A percentile compares a stretch with the other conserved stretches of the same genome.
Evolutionary conservation across 106 monocot genomes (phyloP).

Genomic region (Gastrodia elata): DNA sequence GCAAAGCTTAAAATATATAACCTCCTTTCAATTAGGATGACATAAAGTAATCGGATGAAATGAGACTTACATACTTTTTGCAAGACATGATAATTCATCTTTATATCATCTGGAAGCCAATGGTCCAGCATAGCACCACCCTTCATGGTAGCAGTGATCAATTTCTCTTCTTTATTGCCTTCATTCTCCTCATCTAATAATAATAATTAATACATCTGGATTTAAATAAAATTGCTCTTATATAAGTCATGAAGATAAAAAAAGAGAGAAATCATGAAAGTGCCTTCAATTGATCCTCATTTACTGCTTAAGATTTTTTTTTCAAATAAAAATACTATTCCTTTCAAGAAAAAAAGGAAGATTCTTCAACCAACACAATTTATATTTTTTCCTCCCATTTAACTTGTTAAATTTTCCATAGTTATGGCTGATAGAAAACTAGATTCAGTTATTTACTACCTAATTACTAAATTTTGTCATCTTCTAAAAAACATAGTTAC

Average conservation of each 20-base stretch:
- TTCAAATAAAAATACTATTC: background rate
- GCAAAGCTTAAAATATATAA: background rate
- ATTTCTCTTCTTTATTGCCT: conserved; percentile 41
- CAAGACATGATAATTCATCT: conserved; percentile 72
- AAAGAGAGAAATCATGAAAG: background rate
- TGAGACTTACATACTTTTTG: conserved; percentile 28
- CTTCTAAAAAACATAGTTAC: too few relatives aligned
- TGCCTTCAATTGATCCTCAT: background rate
- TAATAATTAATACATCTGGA: background rate
- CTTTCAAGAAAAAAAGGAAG: background rate
- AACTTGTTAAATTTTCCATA: too few relatives aligned
- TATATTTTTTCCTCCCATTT: background rate
- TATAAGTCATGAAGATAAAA: background rate
- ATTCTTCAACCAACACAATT: background rate
- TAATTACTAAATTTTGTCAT: too few relatives aligned
- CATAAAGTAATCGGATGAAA: background rate
- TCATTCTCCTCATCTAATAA: conserved; percentile 16
- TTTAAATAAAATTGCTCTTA: background rate
- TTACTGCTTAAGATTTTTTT: background rate
- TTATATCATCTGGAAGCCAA: conserved; percentile 63
- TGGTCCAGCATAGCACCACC: conserved; percentile 64
- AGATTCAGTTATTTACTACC: too few relatives aligned
- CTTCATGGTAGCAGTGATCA: conserved; percentile 73
- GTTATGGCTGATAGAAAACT: too few relatives aligned
- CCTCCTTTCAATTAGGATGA: background rate